Percentiles rank a stretch among this genome's conserved stretches.
Conservation (phyloP, 2,329 filamentous ascomycete species). For the Cordyceps javanica region DNA sequence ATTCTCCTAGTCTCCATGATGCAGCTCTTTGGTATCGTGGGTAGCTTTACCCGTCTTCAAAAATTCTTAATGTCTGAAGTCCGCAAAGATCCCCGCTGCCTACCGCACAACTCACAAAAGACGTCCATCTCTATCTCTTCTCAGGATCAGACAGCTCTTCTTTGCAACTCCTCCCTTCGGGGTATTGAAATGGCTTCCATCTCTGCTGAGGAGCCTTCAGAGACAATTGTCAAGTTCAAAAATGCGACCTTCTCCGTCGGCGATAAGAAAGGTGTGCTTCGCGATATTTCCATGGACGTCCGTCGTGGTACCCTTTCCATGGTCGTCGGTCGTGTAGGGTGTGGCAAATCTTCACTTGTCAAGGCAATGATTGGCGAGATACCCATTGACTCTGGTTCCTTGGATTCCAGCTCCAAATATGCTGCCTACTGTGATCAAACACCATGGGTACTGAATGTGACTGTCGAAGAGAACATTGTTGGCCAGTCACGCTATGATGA, state of each 20-base stretch:
- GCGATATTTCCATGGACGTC: slow-evolving; percentile 21
- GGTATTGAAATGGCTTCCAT: background rate
- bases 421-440: slow-evolving; percentile 35
- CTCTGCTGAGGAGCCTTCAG: background rate
- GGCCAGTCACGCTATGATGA: slow-evolving; percentile 21
- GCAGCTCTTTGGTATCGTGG: slow-evolving; percentile 27
- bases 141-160: background rate
- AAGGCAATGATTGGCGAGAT: slow-evolving; percentile 33
- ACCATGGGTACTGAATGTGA: slow-evolving; percentile 19
- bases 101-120: background rate
- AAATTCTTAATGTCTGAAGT: slow-evolving; percentile 25
- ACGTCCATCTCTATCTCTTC: background rate
- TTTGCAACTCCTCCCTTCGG: background rate
- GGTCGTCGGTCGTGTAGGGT: slow-evolving; percentile 35
- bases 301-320: slow-evolving; percentile 24
- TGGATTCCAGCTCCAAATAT: slow-evolving; percentile 21
- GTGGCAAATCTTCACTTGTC: slow-evolving; percentile 37
- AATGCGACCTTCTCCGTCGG: slow-evolving; percentile 16
- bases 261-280: slow-evolving; percentile 18
- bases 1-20: slow-evolving; percentile 28
- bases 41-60: slow-evolving; percentile 28
- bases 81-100: slow-evolving; percentile 14
- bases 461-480: slow-evolving; percentile 22
- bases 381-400: slow-evolving; percentile 18
- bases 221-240: background rate